Conservation (phyloP, 2,329 filamentous ascomycete genomes). For the Ilyonectria robusta region DNA sequence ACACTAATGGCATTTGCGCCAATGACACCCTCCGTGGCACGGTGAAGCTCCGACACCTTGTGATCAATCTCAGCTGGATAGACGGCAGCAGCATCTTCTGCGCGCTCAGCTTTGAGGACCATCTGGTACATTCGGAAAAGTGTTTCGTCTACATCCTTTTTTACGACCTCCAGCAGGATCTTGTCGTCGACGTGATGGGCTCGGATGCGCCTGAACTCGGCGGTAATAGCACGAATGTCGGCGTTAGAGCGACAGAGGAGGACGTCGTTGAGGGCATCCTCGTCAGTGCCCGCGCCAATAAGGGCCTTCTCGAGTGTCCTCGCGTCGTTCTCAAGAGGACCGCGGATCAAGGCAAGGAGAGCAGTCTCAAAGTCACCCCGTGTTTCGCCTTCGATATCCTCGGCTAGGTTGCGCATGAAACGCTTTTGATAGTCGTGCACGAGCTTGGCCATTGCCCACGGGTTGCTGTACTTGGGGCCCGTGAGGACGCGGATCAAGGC, state of each 20-base stretch:
- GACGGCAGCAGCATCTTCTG: conserved; percentile 48
- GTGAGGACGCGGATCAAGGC: conserved; percentile 50
- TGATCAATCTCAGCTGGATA: conserved; percentile 50
- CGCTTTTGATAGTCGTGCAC: conserved; percentile 51
- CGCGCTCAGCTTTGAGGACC: conserved; percentile 46
- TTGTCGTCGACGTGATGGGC: too few relatives aligned
- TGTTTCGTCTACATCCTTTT: conserved; percentile 49
- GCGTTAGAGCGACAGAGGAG: conserved; percentile 55
- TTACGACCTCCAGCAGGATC: too few relatives aligned
- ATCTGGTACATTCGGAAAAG: conserved; percentile 54
- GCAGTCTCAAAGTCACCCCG: conserved; percentile 49
- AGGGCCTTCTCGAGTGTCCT: conserved; percentile 49
- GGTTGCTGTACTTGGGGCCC: conserved; percentile 50
- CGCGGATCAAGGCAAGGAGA: conserved; percentile 50
- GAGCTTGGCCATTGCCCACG: conserved; percentile 52
- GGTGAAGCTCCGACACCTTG: conserved; percentile 52
- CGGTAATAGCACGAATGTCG: conserved; percentile 51
- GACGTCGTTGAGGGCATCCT: conserved; percentile 53
- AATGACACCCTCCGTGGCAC: conserved; percentile 50
- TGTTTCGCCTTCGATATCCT: conserved; percentile 54
- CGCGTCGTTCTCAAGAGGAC: conserved; percentile 53
- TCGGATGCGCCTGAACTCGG: conserved; percentile 50
- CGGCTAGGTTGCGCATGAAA: conserved; percentile 51
- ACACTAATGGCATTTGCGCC: conserved; percentile 51
- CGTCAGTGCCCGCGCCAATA: conserved; percentile 50